A percentile compares a stretch with the other conserved stretches of the same genome.
Evolutionary conservation across 345 rosid species (phyloP).

Genomic region (Isatis tinctoria): DNA sequence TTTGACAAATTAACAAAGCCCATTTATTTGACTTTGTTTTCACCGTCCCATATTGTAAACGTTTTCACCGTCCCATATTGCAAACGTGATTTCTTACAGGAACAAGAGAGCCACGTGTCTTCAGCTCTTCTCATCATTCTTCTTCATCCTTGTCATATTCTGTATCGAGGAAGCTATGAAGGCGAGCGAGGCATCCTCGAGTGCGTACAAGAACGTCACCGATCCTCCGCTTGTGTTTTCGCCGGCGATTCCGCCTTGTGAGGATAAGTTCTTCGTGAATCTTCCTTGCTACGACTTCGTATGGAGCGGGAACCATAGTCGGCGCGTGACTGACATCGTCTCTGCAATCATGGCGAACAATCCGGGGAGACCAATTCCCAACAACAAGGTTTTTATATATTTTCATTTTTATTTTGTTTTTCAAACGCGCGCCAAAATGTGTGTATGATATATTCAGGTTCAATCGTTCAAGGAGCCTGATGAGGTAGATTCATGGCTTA

Average conservation of each 20-base stretch:
- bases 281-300: conserved; percentile 74
- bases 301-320: conserved; percentile 82
- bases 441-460: conserved; percentile 41
- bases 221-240: conserved; percentile 47
- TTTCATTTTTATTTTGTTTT: background rate
- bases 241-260: conserved; percentile 72
- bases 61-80: too few species aligned
- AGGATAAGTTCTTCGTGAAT: conserved; percentile 57
- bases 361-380: conserved; percentile 63
- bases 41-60: too few species aligned
- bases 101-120: conserved; percentile 68
- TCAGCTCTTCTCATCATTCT: conserved; percentile 79
- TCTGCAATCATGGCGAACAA: conserved; percentile 59
- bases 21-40: too few species aligned
- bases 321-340: conserved; percentile 34
- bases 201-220: conserved; percentile 30
- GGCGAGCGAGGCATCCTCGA: conserved; percentile 31
- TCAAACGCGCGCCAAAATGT: background rate
- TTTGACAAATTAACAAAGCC: too few species aligned
- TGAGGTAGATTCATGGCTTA: conserved; percentile 74
- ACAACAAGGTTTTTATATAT: conserved; percentile 37
- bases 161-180: conserved; percentile 48
- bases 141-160: conserved; percentile 81
- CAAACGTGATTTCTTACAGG: too few species aligned
- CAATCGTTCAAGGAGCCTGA: conserved; percentile 53